Evolutionary conservation across 768 basidiomycete species (phyloP).

Genomic region (Kwoniella dejecticola): DNA sequence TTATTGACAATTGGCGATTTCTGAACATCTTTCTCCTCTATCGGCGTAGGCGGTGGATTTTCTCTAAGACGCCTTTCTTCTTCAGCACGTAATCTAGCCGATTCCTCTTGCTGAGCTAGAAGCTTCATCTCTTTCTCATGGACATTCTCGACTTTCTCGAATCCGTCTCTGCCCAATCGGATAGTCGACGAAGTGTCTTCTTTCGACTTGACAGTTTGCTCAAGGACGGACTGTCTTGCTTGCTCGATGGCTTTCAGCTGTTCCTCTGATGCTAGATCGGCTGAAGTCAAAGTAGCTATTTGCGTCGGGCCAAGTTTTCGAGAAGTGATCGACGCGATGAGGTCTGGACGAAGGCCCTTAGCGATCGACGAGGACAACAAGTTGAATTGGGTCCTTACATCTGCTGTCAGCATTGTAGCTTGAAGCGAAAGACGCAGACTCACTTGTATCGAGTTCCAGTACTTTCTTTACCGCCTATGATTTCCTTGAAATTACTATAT

Average conservation of each 20-base stretch:
- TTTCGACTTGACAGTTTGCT: slow-evolving; percentile 38
- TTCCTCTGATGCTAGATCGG: slow-evolving; percentile 47
- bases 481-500: slow-evolving; percentile 47
- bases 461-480: slow-evolving; percentile 40
- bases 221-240: slow-evolving; percentile 32
- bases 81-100: slow-evolving; percentile 8
- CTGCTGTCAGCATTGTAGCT: background rate
- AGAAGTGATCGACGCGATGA: slow-evolving; percentile 32
- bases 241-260: slow-evolving; percentile 39
- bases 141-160: slow-evolving; percentile 39
- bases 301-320: slow-evolving; percentile 26
- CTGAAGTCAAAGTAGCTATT: slow-evolving; percentile 43
- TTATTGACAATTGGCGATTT: slow-evolving; percentile 11
- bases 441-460: slow-evolving; percentile 51
- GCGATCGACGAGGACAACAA: slow-evolving; percentile 43
- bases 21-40: background rate
- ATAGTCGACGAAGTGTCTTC: slow-evolving; percentile 25
- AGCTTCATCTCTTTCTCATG: slow-evolving; percentile 31
- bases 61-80: slow-evolving; percentile 10
- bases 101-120: slow-evolving; percentile 24
- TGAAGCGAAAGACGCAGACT: slow-evolving; percentile 13
- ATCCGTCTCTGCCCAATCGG: slow-evolving; percentile 44
- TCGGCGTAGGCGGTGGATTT: slow-evolving; percentile 12
- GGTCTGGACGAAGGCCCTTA: slow-evolving; percentile 37
- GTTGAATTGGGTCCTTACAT: slow-evolving; percentile 46